phyloP scores from a whole-genome alignment of 768 basidiomycete species.

The Serendipita sp. region DNA sequence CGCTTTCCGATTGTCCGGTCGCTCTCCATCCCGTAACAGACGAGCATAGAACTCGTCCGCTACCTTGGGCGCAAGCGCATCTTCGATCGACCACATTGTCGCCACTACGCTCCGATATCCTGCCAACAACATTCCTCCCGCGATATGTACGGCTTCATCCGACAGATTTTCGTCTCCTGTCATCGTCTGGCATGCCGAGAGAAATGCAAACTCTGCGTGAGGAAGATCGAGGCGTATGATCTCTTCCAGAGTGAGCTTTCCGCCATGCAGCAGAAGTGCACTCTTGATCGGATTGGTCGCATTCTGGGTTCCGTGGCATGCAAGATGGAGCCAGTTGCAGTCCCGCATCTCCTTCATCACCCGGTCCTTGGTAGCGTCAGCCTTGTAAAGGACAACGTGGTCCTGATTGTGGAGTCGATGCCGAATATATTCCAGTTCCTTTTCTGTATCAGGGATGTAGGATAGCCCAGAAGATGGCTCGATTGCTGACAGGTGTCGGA shows the following conservation, averaged over 20 bases:
- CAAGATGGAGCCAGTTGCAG: slow-evolving; percentile 17
- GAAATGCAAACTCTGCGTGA: slow-evolving; percentile 23
- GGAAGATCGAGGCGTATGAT: slow-evolving; percentile 3
- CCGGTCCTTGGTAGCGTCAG: too few species aligned
- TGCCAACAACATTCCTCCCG: slow-evolving; percentile 25
- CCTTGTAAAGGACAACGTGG: too few species aligned
- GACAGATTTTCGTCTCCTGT: slow-evolving; percentile 20
- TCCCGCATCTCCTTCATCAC: too few species aligned
- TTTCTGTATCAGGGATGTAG: not conserved
- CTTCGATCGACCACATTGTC: slow-evolving; percentile 30
- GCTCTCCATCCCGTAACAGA: not conserved
- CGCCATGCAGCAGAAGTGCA: not conserved
- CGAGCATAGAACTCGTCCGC: slow-evolving; percentile 20
- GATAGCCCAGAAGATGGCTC: not conserved
- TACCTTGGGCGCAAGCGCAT: slow-evolving; percentile 22
- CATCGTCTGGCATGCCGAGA: slow-evolving; percentile 33
- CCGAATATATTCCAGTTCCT: not conserved
- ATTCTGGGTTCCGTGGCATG: slow-evolving; percentile 16
- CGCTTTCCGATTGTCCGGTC: not conserved
- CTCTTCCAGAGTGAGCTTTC: not conserved
- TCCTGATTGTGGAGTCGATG: not conserved
- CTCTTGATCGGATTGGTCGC: not conserved
- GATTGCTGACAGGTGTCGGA: not conserved
- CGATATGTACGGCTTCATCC: slow-evolving; percentile 27
- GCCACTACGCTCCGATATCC: slow-evolving; percentile 22